These are phyloP conservation scores for Eucalyptus polyanthemos DNA, from an alignment of 345 rosid genomes.

Conservation along the genomic window DNA sequence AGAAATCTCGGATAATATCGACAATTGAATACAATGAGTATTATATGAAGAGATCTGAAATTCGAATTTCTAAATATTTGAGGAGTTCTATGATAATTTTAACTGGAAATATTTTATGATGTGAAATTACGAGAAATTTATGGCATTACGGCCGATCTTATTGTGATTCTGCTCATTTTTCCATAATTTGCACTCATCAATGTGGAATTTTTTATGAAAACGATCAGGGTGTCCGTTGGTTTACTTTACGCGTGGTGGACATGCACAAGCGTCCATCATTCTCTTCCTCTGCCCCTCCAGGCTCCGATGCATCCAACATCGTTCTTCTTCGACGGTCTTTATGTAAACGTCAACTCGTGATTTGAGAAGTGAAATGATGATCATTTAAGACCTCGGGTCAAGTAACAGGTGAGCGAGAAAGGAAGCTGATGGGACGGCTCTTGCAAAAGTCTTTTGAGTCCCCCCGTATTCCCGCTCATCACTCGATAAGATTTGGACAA, in stretches of 20 bases:
- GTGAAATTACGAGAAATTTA: not conserved
- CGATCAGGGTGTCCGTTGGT: not conserved
- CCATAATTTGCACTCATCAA: not conserved
- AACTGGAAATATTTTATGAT: rapidly evolving
- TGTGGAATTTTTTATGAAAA: not conserved
- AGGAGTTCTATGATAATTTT: not conserved
- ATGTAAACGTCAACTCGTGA: not conserved
- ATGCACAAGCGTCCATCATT: not conserved
- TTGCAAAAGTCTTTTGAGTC: not conserved
- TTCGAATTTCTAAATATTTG: not conserved
- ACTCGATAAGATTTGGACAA: not conserved
- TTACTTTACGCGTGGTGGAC: not conserved
- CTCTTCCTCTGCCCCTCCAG: not conserved
- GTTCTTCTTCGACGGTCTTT: not conserved
- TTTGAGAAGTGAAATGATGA: not conserved
- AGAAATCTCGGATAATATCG: no score
- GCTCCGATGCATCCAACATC: not conserved
- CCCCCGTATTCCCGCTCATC: not conserved
- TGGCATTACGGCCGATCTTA: not conserved
- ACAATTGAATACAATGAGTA: rapidly evolving
- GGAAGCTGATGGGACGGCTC: not conserved
- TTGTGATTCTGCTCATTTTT: not conserved
- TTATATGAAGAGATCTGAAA: not conserved
- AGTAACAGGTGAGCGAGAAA: not conserved
- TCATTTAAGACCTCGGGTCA: not conserved